Base-by-base conservation (phyloP, 2,329 filamentous ascomycete species). In the Monosporascus sp. region DNA sequence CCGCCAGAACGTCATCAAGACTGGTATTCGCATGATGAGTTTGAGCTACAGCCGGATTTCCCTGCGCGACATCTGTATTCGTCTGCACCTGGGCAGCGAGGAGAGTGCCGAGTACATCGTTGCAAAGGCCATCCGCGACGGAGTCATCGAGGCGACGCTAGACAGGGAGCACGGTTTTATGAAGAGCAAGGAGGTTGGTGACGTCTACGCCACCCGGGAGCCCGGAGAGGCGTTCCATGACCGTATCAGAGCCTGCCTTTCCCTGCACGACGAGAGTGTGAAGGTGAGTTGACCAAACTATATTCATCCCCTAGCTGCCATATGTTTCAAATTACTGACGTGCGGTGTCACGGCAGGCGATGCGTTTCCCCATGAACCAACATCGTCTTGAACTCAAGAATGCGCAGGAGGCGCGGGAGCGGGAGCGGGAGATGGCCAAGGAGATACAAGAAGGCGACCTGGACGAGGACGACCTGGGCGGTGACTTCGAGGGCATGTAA, bases 311-410 rank as follows among this genome's bases (percentile, higher is more conserved):
- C 39, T 9, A 18, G 11, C 22, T 24, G 4, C 20, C 17, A 25
- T 39, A 35, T 45, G 35, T n/a, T 20, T 31, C 51, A 20, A 25
- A 52, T 55, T 51, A 47, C 65, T 74, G 67, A 73, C 56, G 49
- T 50, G 8, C 20, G 49, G 39, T 50, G 18, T 22, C 47, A 46
- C 45, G 55, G 6, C 50, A 93, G 89, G 93, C 94, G 25, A 99
- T 99, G 94, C 86, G 94, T 52, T 99, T 97, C 75, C 94, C 94
- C 2, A 97, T 97, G 93, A 97, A 99, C 77, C 94, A 97, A 73
- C 94, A 99, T 74, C 85, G 94, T 18, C 80, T 97, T 52, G 94
- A 99, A 74, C 81, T 99, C 52, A 97, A 97, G 82, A 97, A 96
- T 65, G 94, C 94, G 0, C 93, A 97, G 72, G 95, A 99, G 74